Percentiles rank a stretch among this genome's conserved stretches.
Evolutionary conservation across 768 basidiomycete genomes (phyloP).

Genomic region (Auricularia heimuer): DNA sequence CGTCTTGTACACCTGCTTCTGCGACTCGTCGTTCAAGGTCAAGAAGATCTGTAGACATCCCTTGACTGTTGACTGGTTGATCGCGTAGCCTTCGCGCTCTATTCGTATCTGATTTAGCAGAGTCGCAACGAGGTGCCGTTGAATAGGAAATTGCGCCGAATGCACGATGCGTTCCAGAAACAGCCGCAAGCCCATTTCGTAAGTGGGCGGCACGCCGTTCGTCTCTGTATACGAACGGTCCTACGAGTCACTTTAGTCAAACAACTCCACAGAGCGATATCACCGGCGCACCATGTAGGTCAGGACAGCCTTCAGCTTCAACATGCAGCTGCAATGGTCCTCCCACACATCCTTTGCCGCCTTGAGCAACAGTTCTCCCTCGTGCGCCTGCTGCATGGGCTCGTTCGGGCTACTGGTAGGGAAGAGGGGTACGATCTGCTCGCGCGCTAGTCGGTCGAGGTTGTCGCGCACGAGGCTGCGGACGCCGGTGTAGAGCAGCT

Average conservation of each 20-base stretch:
- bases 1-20: conserved; percentile 60
- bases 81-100: conserved; percentile 84
- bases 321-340: conserved; percentile 84
- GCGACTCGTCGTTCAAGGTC: conserved; percentile 45
- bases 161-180: conserved; percentile 74
- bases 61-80: conserved; percentile 85
- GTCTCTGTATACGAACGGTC: conserved; percentile 80
- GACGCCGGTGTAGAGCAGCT: conserved; percentile 79
- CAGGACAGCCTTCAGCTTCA: conserved; percentile 77
- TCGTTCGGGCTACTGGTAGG: conserved; percentile 62
- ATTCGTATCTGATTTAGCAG: conserved; percentile 79
- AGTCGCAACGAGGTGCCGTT: conserved; percentile 71
- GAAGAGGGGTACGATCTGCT: conserved; percentile 73
- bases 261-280: not conserved
- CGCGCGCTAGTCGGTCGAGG: conserved; percentile 65
- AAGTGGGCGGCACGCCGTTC: conserved; percentile 68
- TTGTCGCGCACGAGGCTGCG: conserved; percentile 71
- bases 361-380: conserved; percentile 78
- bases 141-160: conserved; percentile 53
- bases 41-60: conserved; percentile 81
- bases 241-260: conserved; percentile 30
- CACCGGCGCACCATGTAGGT: conserved; percentile 80
- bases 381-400: conserved; percentile 64
- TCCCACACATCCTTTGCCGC: conserved; percentile 83
- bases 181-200: conserved; percentile 70